Conservation (phyloP, 768 basidiomycete genomes). For the Tulasnella sp. region DNA sequence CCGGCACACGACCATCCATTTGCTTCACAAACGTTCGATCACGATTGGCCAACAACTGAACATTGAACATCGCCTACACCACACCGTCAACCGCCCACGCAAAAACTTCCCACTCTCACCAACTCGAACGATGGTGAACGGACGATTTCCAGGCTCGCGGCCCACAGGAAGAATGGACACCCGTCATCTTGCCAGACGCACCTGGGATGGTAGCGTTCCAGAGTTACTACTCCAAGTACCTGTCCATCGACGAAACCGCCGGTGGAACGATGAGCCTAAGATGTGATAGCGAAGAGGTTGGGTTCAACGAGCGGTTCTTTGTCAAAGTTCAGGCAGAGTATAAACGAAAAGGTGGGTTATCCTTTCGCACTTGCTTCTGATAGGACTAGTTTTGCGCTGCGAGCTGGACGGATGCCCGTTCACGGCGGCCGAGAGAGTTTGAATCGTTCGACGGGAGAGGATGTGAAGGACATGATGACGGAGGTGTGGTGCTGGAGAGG, state of each 20-base stretch:
- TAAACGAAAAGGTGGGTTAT: conserved; percentile 59
- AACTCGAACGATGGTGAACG: no score
- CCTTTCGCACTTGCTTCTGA: not conserved
- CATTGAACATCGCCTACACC: no score
- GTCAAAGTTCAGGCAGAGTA: conserved; percentile 89
- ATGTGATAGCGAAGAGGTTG: conserved; percentile 84
- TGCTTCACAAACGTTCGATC: not conserved
- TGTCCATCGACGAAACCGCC: conserved; percentile 82
- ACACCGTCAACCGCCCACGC: no score
- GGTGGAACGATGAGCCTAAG: conserved; percentile 77
- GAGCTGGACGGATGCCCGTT: no score
- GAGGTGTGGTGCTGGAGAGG: no score
- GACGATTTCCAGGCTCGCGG: conserved; percentile 61
- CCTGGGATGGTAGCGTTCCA: conserved; percentile 81
- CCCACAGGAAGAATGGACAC: conserved; percentile 93
- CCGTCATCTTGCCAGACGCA: conserved; percentile 69
- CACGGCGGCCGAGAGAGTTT: no score
- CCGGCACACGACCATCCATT: no score
- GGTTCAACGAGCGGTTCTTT: conserved; percentile 84
- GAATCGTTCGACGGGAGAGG: no score
- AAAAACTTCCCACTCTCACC: no score
- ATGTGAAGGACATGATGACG: no score
- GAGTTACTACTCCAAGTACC: conserved; percentile 88
- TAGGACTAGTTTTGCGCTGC: no score
- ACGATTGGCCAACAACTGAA: not conserved